Percentiles rank a stretch among this genome's conserved stretches.
Evolutionary conservation across 1,284 basidiomycete genomes (phyloP).

Genomic region (Cutaneotrichosporon mucoides): DNA sequence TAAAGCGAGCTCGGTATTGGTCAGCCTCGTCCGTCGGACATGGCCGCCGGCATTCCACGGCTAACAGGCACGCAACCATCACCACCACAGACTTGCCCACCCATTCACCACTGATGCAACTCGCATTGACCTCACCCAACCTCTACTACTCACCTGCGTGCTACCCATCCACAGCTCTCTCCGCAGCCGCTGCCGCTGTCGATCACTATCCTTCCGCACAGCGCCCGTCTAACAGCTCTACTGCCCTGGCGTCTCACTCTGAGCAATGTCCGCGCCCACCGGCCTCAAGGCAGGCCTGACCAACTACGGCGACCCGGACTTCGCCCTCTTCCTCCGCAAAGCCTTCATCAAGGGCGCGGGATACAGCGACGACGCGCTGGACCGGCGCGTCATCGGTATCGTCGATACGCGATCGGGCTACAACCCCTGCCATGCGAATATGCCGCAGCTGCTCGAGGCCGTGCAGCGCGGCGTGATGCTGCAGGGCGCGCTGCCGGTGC

Average conservation of each 20-base stretch:
- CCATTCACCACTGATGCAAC: not conserved
- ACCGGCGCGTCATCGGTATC: slow-evolving; percentile 42
- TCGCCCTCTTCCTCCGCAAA: slow-evolving; percentile 46
- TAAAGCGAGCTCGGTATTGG: not conserved
- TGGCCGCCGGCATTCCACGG: not conserved
- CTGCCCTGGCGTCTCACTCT: too few species aligned
- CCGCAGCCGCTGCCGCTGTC: not conserved
- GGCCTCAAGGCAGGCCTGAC: slow-evolving; percentile 25
- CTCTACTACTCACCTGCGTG: too few species aligned
- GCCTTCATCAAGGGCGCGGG: slow-evolving; percentile 50
- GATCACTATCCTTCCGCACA: too few species aligned
- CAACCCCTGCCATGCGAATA: slow-evolving; percentile 47
- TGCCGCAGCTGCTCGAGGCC: slow-evolving; percentile 38
- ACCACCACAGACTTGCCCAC: not conserved
- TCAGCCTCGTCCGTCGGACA: not conserved
- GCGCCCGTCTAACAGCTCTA: too few species aligned
- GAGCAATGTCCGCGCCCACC: not conserved
- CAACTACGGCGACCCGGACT: slow-evolving; percentile 44
- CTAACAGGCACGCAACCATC: not conserved
- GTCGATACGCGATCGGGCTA: slow-evolving; percentile 43
- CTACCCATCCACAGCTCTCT: too few species aligned
- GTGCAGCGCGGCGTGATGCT: slow-evolving; percentile 43
- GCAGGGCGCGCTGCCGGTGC: slow-evolving; percentile 37
- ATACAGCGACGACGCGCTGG: slow-evolving; percentile 44
- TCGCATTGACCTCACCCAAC: not conserved